Percentiles rank a stretch among this genome's conserved stretches.
Evolutionary conservation across 441 rosid species (phyloP).

Genomic region (Daphne laureola): DNA sequence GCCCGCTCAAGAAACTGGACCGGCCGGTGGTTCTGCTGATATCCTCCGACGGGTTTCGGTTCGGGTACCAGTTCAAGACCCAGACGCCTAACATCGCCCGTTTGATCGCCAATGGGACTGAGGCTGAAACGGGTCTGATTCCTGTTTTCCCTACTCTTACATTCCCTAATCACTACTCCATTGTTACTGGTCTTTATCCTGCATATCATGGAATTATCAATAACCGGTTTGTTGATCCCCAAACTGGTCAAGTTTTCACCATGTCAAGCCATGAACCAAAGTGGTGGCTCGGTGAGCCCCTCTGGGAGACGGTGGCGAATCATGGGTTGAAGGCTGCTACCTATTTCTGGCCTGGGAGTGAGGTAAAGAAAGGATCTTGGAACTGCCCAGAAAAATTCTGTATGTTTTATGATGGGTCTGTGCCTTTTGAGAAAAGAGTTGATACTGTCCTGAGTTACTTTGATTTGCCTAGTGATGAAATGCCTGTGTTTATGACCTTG

Average conservation of each 20-base stretch:
- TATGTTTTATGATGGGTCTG: constrained; percentile 53
- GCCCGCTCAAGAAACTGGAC: constrained; percentile 49
- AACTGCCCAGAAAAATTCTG: constrained; percentile 58
- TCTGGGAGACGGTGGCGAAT: constrained; percentile 85
- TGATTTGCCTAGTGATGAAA: constrained; percentile 56
- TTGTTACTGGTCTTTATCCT: constrained; percentile 88
- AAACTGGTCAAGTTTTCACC: constrained; percentile 44
- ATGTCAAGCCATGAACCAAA: constrained; percentile 76
- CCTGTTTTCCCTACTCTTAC: constrained; percentile 87
- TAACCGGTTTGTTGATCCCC: constrained; percentile 59
- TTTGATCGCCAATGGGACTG: constrained; percentile 70
- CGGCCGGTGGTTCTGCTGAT: constrained; percentile 67
- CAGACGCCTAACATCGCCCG: constrained; percentile 63
- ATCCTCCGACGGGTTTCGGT: constrained; percentile 91
- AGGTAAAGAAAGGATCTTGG: constrained; percentile 87
- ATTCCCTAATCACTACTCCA: constrained; percentile 93
- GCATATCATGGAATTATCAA: constrained; percentile 74
- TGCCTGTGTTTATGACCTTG: constrained; percentile 76
- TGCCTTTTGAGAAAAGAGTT: constrained; percentile 82
- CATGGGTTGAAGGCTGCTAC: constrained; percentile 76
- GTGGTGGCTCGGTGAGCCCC: constrained; percentile 97
- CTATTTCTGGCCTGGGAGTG: constrained; percentile 97
- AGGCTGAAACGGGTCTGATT: constrained; percentile 78
- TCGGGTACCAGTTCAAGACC: constrained; percentile 88
- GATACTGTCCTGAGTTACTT: constrained; percentile 74